phyloP scores from a whole-genome alignment of 2,329 filamentous ascomycete genomes.

The Aspergillus unguis region DNA sequence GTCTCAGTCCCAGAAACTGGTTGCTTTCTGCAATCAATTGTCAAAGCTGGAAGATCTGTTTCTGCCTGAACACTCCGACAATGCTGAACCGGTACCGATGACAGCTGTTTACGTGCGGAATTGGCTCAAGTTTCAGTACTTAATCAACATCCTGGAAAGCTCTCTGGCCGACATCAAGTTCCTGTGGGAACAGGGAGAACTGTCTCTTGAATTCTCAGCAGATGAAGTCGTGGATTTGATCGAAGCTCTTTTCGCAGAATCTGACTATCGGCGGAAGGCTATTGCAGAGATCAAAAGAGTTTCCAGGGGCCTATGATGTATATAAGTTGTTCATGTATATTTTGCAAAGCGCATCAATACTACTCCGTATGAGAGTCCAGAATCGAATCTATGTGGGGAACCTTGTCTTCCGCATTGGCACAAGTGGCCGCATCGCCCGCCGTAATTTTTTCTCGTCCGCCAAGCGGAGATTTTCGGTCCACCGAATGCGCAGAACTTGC shows the following conservation, averaged over 20 bases:
- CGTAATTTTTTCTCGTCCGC: slow-evolving; percentile 38
- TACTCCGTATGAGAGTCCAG: background rate
- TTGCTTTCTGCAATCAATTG: slow-evolving; percentile 55
- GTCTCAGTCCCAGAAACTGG: slow-evolving; percentile 58
- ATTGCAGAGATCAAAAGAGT: slow-evolving; percentile 54
- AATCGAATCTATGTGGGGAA: slow-evolving; percentile 15
- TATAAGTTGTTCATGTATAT: background rate
- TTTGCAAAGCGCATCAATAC: background rate
- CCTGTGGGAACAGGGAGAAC: slow-evolving; percentile 62
- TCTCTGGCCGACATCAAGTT: slow-evolving; percentile 64
- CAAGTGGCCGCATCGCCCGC: slow-evolving; percentile 39
- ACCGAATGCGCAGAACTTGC: slow-evolving; percentile 3
- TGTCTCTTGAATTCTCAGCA: slow-evolving; percentile 59
- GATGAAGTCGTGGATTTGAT: slow-evolving; percentile 63
- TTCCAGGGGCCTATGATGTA: slow-evolving; percentile 18
- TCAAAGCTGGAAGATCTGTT: slow-evolving; percentile 58
- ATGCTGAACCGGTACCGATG: slow-evolving; percentile 45
- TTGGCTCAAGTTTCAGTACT: slow-evolving; percentile 65
- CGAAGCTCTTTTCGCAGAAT: slow-evolving; percentile 62
- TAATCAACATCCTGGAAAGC: slow-evolving; percentile 61
- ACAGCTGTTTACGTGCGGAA: slow-evolving; percentile 60
- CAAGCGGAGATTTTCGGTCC: slow-evolving; percentile 22
- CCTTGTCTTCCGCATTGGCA: slow-evolving; percentile 34
- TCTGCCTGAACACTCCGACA: slow-evolving; percentile 40
- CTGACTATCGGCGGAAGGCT: slow-evolving; percentile 55